Percentiles rank a stretch among this genome's conserved stretches.
phyloP scores from a whole-genome alignment of 208 protist species.

The Naegleria lovaniensis region DNA sequence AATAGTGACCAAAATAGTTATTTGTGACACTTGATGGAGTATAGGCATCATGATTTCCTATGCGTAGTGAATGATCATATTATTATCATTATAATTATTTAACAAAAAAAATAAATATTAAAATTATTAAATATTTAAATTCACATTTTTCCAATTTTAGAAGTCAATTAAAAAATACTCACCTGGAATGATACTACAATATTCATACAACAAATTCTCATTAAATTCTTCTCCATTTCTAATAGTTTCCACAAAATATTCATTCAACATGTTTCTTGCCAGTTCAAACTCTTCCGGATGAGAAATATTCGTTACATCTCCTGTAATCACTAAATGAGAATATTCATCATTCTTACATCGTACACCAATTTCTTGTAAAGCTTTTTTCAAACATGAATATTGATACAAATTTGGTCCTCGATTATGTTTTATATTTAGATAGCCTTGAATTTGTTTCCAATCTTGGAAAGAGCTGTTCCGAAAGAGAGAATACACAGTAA shows the following conservation, averaged over 20 bases:
- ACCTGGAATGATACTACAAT: neutral
- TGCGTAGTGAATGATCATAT: no score
- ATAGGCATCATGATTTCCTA: constrained; percentile 20
- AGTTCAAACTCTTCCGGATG: neutral
- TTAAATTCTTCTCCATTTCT: neutral
- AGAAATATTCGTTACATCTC: constrained; percentile 26
- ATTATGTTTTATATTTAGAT: constrained; percentile 11
- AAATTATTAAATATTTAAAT: no score
- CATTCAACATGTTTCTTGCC: neutral
- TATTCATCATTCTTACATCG: neutral
- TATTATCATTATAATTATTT: no score
- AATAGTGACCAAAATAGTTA: neutral
- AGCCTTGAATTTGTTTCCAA: constrained; percentile 22
- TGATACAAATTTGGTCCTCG: constrained; percentile 19
- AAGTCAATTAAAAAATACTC: no score
- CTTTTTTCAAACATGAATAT: neutral
- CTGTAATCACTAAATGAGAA: neutral
- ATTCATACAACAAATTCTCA: neutral
- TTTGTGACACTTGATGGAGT: neutral
- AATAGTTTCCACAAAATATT: neutral
- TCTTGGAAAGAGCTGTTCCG: neutral
- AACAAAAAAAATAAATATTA: no score
- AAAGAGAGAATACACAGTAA: neutral
- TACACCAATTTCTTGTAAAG: neutral
- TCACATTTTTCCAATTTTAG: no score